A percentile compares a stretch with the other conserved stretches of the same genome.
Evolutionary conservation across 345 rosid genomes (phyloP).

Genomic region (Pistacia vera): DNA sequence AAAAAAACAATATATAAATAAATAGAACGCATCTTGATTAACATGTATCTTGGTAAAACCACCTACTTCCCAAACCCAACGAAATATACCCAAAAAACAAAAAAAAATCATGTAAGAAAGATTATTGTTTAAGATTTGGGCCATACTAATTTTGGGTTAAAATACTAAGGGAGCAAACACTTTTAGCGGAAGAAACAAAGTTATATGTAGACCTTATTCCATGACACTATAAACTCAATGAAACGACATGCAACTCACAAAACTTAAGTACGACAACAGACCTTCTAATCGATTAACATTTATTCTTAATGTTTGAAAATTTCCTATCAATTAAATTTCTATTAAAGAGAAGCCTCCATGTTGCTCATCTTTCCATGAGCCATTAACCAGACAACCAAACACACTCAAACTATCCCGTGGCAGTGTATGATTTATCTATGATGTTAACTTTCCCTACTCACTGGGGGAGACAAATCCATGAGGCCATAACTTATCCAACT

Average conservation of each 20-base stretch:
- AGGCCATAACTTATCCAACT: no score
- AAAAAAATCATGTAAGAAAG: neutral
- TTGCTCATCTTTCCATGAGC: neutral
- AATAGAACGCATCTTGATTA: constrained; percentile 13
- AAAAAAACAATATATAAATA: no score
- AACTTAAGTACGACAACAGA: neutral
- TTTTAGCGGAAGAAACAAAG: no score
- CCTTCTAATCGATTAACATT: neutral
- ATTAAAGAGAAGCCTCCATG: neutral
- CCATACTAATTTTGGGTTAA: neutral
- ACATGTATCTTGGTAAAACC: neutral
- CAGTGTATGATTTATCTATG: no score
- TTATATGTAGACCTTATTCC: no score
- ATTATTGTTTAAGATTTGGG: neutral
- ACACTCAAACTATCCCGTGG: neutral
- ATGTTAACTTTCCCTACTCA: no score
- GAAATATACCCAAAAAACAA: neutral
- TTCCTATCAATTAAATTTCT: neutral
- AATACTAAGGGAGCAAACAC: no score
- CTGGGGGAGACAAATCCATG: no score
- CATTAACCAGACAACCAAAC: neutral
- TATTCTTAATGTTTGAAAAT: neutral
- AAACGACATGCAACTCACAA: neutral
- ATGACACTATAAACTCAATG: no score
- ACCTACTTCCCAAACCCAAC: neutral